Evolutionary conservation across 192 early-diverging fungal genomes (phyloP).

Genomic region (Rhizophagus prolifer): DNA sequence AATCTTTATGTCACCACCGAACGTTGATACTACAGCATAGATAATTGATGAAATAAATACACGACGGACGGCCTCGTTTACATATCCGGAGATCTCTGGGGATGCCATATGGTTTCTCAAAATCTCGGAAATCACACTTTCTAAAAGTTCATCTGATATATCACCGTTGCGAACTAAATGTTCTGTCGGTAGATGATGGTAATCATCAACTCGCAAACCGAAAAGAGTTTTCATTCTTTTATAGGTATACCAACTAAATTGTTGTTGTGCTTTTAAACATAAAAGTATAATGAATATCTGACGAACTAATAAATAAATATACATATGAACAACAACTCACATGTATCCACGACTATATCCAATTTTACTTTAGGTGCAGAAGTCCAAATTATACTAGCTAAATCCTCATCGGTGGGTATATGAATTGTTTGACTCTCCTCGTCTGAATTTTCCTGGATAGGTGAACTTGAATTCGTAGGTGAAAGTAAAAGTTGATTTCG

Average conservation of each 20-base stretch:
- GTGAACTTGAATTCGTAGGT: too few species aligned
- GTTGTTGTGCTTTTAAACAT: background rate
- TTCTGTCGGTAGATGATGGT: background rate
- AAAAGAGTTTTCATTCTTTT: too few species aligned
- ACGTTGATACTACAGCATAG: too few species aligned
- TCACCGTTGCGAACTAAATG: too few species aligned
- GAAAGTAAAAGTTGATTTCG: too few species aligned
- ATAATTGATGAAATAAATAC: too few species aligned
- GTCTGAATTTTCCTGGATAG: too few species aligned
- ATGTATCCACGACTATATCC: background rate
- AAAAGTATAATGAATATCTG: background rate
- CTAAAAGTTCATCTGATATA: background rate
- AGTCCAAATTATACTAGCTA: background rate
- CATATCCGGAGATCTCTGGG: too few species aligned
- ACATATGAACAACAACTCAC: background rate
- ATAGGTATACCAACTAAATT: too few species aligned
- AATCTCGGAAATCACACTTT: background rate
- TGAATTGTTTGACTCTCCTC: background rate
- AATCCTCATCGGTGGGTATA: background rate
- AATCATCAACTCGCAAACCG: background rate
- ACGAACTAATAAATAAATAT: too few species aligned
- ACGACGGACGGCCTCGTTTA: too few species aligned
- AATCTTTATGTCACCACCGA: too few species aligned
- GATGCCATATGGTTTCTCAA: background rate
- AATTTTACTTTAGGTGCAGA: background rate